phyloP scores from a whole-genome alignment of 306 rosid genomes.

The Acacia melanoxylon region DNA sequence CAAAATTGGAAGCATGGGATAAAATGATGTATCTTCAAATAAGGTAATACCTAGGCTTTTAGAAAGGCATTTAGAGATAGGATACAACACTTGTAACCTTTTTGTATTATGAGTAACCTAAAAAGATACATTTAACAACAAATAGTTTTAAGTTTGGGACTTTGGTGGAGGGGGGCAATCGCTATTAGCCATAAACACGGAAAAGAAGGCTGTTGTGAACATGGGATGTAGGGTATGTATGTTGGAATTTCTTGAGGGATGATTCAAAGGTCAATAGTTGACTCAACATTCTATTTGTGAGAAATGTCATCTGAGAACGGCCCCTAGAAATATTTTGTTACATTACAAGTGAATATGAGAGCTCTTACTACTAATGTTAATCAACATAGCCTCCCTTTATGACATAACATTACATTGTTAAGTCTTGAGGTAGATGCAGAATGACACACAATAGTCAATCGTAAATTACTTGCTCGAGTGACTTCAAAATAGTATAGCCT shows the following conservation, averaged over 20 bases:
- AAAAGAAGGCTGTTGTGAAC: background rate
- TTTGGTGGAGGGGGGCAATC: too few relatives aligned
- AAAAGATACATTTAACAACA: background rate
- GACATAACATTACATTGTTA: too few relatives aligned
- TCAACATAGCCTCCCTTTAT: too few relatives aligned
- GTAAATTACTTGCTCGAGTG: too few relatives aligned
- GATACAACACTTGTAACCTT: background rate
- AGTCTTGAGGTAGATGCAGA: too few relatives aligned
- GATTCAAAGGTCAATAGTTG: background rate
- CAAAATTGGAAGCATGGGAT: background rate
- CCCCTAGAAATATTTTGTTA: background rate
- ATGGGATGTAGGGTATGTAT: background rate
- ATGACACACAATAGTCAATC: too few relatives aligned
- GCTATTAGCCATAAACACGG: background rate
- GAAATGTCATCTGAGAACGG: background rate
- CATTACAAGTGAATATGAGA: background rate
- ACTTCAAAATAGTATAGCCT: too few relatives aligned
- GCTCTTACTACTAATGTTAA: background rate
- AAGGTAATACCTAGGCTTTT: background rate
- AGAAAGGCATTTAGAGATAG: background rate
- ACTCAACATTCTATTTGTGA: background rate
- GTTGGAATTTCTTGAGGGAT: too few relatives aligned
- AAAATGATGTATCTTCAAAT: background rate
- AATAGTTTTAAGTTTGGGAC: background rate
- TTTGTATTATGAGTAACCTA: background rate